These are phyloP conservation scores for Mycena indigotica DNA, from an alignment of 768 basidiomycete genomes.

Conservation along the genomic window DNA sequence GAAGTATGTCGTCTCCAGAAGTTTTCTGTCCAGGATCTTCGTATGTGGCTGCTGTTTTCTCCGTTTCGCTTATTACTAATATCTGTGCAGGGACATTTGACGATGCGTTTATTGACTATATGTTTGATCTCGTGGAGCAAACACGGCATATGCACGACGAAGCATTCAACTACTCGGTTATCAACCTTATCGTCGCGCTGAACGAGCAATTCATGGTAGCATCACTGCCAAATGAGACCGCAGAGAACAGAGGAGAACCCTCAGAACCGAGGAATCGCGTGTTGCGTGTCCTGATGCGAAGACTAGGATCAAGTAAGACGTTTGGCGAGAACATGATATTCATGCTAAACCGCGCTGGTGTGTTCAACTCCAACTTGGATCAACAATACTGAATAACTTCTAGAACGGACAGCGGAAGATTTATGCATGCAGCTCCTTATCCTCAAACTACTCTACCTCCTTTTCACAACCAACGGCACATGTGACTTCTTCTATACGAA, in stretches of 20 bases:
- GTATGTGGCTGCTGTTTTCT: constrained; percentile 44
- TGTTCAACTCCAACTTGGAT: background rate
- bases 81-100: constrained; percentile 66
- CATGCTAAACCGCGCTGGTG: constrained; percentile 94
- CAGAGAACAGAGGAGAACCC: constrained; percentile 6
- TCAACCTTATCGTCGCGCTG: constrained; percentile 90
- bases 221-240: constrained; percentile 45
- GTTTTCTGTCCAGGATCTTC: constrained; percentile 73
- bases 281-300: constrained; percentile 78
- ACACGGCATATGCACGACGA: constrained; percentile 89
- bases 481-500: constrained; percentile 98
- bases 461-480: constrained; percentile 92
- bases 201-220: constrained; percentile 99
- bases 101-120: constrained; percentile 81
- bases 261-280: constrained; percentile 72
- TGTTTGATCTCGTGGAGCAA: constrained; percentile 93
- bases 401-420: constrained; percentile 86
- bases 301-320: constrained; percentile 85
- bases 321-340: constrained; percentile 99
- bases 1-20: constrained; percentile 94
- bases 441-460: constrained; percentile 89
- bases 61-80: constrained; percentile 3
- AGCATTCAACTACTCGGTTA: constrained; percentile 91
- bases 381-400: background rate
- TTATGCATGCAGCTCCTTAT: constrained; percentile 93